These are phyloP conservation scores for Senna tora DNA, from an alignment of 306 rosid species.

Conservation along the genomic window DNA sequence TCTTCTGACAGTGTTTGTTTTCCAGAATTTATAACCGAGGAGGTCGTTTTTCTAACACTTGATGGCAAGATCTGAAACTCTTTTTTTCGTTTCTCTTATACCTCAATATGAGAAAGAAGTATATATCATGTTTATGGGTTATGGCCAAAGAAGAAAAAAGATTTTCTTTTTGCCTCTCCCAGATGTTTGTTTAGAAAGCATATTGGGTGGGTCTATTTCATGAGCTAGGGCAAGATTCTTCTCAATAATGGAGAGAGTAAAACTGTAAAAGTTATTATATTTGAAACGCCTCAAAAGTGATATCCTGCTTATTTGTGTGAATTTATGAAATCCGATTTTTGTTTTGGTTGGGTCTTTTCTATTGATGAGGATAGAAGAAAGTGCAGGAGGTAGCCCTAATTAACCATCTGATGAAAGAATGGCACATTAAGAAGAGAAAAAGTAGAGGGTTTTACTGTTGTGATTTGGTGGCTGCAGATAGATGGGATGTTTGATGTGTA, in stretches of 20 bases:
- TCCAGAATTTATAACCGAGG: constrained; percentile 2
- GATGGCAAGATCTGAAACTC: constrained; percentile 40
- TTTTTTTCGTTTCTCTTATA: not conserved
- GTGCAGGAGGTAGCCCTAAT: constrained; percentile 32
- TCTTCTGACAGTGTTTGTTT: constrained; percentile 33
- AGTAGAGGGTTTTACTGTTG: constrained; percentile 54
- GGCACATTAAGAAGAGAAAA: constrained; percentile 18
- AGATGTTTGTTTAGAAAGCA: constrained; percentile 9
- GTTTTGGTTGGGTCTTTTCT: constrained; percentile 8
- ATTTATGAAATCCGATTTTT: not conserved
- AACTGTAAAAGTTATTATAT: not conserved
- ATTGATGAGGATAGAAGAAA: constrained; percentile 15
- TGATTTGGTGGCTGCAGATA: constrained; percentile 69
- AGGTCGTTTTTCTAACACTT: constrained; percentile 4
- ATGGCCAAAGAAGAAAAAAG: not conserved
- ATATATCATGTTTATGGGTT: too few relatives aligned
- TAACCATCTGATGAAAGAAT: not conserved
- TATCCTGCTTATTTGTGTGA: not conserved
- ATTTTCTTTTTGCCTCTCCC: not conserved
- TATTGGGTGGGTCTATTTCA: constrained; percentile 25
- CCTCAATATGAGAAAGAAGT: not conserved
- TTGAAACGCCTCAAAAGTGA: not conserved
- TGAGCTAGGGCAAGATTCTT: constrained; percentile 43
- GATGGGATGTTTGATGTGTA: constrained; percentile 62
- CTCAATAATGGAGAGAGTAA: not conserved